phyloP scores from a whole-genome alignment of 2,329 filamentous ascomycete species.

The Plenodomus biglobosus region DNA sequence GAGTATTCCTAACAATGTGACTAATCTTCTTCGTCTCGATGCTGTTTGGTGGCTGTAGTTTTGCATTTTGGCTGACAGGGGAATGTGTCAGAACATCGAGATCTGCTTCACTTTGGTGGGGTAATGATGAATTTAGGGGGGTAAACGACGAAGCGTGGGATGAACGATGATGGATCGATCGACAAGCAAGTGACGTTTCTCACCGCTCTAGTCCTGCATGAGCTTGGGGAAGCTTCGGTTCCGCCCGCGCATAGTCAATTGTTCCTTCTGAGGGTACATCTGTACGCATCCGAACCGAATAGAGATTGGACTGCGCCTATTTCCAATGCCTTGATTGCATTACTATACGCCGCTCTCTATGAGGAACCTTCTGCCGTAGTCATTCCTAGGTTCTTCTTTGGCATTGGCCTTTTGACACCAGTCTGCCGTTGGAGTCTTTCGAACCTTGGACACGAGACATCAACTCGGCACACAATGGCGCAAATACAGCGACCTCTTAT shows the following conservation, averaged over 20 bases:
- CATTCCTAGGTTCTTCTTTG: not conserved
- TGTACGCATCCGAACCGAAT: not conserved
- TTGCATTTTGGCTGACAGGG: no score
- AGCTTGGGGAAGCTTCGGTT: constrained; percentile 12
- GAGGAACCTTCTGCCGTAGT: not conserved
- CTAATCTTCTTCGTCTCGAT: no score
- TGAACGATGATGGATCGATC: not conserved
- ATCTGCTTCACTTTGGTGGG: not conserved
- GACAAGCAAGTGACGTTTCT: not conserved
- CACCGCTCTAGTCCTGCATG: constrained; percentile 2
- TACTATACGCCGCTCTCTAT: not conserved
- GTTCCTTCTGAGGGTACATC: not conserved
- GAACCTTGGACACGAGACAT: not conserved
- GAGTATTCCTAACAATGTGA: no score
- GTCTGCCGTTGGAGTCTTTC: not conserved
- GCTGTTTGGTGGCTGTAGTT: no score
- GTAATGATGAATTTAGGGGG: not conserved
- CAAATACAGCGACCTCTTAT: constrained; percentile 39
- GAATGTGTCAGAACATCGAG: not conserved
- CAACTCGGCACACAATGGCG: constrained; percentile 20
- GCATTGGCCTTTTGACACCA: not conserved
- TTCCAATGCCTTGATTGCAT: not conserved
- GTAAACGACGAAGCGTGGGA: no score
- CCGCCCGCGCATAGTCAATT: constrained; percentile 1
- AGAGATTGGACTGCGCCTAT: not conserved